Percentiles rank a stretch among this genome's conserved stretches.
These are phyloP conservation scores for Marchantia paleacea DNA, from an alignment of 225 moss, liverwort and hornwort species.

Conservation along the genomic window DNA sequence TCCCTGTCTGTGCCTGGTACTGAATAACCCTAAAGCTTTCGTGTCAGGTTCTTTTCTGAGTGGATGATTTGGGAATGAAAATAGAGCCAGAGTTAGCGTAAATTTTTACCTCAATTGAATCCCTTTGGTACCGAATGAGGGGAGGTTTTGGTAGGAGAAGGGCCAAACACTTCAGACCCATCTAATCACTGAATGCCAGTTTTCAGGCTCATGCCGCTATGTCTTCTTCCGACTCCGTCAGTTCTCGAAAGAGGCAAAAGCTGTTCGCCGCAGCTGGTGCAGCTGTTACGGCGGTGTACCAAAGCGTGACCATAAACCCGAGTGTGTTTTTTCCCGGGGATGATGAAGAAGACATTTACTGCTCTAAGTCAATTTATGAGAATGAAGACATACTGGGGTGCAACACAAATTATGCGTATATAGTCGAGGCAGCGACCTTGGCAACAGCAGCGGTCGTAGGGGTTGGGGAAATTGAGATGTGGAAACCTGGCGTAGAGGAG, in stretches of 20 bases:
- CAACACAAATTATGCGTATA: not conserved
- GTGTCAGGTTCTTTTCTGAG: too few relatives aligned
- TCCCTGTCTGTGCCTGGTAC: too few relatives aligned
- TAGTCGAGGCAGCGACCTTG: constrained; percentile 7
- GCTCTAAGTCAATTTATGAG: not conserved
- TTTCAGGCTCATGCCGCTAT: not conserved
- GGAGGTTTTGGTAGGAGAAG: too few relatives aligned
- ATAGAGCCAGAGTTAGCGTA: too few relatives aligned
- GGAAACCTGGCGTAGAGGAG: not conserved
- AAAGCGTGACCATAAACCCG: constrained; percentile 9
- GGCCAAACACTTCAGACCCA: not conserved
- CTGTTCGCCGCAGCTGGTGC: constrained; percentile 6
- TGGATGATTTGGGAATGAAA: too few relatives aligned
- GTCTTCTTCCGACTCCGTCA: not conserved
- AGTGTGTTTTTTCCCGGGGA: constrained; percentile 10
- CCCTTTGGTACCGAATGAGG: too few relatives aligned
- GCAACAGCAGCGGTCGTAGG: constrained; percentile 2
- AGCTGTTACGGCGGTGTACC: constrained; percentile 4
- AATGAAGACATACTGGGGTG: not conserved
- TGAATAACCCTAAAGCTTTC: too few relatives aligned
- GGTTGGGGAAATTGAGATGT: not conserved
- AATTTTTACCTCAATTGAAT: too few relatives aligned
- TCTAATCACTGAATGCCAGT: not conserved
- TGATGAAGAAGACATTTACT: constrained; percentile 12
- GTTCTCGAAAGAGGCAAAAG: not conserved